Percentiles rank a stretch among this genome's conserved stretches.
phyloP scores from a whole-genome alignment of 2,329 filamentous ascomycete species.

The Coniochaeta sp. region DNA sequence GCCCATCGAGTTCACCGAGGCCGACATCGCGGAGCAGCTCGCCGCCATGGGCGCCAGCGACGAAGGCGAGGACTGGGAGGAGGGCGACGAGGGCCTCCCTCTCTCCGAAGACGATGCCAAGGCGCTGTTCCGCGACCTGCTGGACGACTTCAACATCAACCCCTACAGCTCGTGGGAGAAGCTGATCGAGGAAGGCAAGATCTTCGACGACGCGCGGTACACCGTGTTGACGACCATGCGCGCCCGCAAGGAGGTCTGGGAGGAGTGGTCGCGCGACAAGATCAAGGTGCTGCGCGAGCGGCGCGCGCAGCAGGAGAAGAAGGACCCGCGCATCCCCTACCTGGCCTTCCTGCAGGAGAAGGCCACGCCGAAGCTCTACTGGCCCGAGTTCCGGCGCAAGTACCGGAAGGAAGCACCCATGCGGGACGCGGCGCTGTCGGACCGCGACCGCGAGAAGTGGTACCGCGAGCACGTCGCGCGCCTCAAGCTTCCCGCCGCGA shows the following conservation, averaged over 20 bases:
- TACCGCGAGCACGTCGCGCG: constrained; percentile 69
- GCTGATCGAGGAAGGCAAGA: constrained; percentile 70
- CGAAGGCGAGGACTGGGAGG: constrained; percentile 65
- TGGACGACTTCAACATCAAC: constrained; percentile 74
- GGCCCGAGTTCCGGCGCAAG: constrained; percentile 93
- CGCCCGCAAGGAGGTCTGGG: constrained; percentile 73
- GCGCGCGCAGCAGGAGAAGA: constrained; percentile 69
- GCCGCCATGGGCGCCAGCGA: constrained; percentile 85
- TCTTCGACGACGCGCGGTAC: constrained; percentile 83
- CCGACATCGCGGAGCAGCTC: constrained; percentile 88
- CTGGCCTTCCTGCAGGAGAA: constrained; percentile 72
- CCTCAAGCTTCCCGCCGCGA: constrained; percentile 57
- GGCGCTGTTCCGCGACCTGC: constrained; percentile 74
- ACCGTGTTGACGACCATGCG: constrained; percentile 77
- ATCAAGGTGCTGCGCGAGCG: constrained; percentile 67
- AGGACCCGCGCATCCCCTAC: constrained; percentile 77
- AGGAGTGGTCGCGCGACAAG: constrained; percentile 72
- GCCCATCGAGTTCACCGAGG: constrained; percentile 78
- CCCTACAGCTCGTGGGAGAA: constrained; percentile 92
- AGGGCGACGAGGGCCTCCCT: constrained; percentile 62
- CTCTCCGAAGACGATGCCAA: constrained; percentile 70
- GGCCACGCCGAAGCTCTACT: constrained; percentile 88
- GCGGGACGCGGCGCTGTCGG: constrained; percentile 62
- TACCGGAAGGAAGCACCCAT: constrained; percentile 75
- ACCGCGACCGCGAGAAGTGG: constrained; percentile 72